Evolutionary conservation across 2,329 filamentous ascomycete species (phyloP), one percentile per base, ranked within the genome.

Genomic region (Colletotrichum higginsianum): DNA sequence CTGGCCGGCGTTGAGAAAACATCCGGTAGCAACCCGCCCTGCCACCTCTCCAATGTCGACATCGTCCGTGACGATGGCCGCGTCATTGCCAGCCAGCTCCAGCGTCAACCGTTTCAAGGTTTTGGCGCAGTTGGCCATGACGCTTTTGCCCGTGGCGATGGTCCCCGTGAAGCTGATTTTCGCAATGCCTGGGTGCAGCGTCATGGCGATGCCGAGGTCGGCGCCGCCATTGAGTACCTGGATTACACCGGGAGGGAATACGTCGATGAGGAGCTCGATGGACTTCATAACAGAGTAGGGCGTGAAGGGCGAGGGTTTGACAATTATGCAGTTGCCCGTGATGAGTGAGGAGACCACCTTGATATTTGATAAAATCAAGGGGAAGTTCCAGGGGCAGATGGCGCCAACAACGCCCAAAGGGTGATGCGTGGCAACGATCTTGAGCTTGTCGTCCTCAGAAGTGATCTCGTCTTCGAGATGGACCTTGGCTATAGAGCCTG

Each of bases 331-430:
- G 76, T 88, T 88, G 35, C 86, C 87, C 0, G 87, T 87, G 30
- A 88, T 78, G 3, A 89, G 77, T 0, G 86, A 83, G 0, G 85
- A 81, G 6, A 80, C 81, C 46, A 88, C 82, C 78, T 91, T 91
- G 57, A 86, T 81, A 62, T 84, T 82, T 15, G 84, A 82, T 1
- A 86, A 79, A 66, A 85, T 81, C 38, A 86, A 74, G 1, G 85
- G 85, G 74, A 86, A 91, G 77, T 91, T 91, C 89, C 89, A 91
- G 1, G 89, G 88, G 30, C 87, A 86, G 74, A 91, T 90, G 69
- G 85, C 89, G 15, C 82, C 87, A 35, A 84, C 82, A 5, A 87
- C 82, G 44, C 87, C 87, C 49, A 88, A 80, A 0, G 87, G 86
- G 23, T 79, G 78, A 74, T 85, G 84, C 3, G 82, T 84, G 2